Conservation (phyloP, 1,284 basidiomycete genomes). For the Macrocybe sp. region DNA sequence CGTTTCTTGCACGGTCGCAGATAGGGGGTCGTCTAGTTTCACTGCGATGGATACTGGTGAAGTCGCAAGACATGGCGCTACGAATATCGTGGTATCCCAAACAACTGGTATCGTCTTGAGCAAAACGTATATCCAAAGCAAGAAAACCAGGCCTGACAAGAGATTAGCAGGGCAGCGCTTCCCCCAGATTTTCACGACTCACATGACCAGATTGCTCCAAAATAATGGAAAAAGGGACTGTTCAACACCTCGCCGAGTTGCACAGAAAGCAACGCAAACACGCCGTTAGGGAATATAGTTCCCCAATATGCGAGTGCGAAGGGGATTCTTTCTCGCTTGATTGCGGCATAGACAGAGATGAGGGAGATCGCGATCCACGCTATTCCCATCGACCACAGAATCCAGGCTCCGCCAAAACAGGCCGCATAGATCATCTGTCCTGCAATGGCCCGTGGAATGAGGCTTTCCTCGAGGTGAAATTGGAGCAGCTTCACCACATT, state of each 20-base stretch:
- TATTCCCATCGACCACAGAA: slow-evolving; percentile 20
- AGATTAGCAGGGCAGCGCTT: neutral
- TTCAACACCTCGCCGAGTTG: slow-evolving; percentile 18
- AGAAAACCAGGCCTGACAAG: slow-evolving; percentile 14
- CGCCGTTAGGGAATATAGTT: slow-evolving; percentile 21
- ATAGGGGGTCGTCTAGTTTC: too few species aligned
- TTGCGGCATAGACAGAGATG: slow-evolving; percentile 14
- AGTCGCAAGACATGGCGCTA: slow-evolving; percentile 14
- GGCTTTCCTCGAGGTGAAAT: slow-evolving; percentile 8
- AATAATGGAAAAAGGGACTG: slow-evolving; percentile 23
- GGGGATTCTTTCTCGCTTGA: slow-evolving; percentile 10
- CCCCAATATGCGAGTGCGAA: slow-evolving; percentile 28
- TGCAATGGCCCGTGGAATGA: slow-evolving; percentile 9
- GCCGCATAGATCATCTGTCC: slow-evolving; percentile 15
- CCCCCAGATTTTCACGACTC: slow-evolving; percentile 3
- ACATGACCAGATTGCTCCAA: slow-evolving; percentile 24
- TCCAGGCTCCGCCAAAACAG: slow-evolving; percentile 18
- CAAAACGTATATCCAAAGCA: slow-evolving; percentile 18
- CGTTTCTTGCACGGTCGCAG: too few species aligned
- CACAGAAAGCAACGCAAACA: slow-evolving; percentile 19
- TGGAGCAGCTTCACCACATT: slow-evolving; percentile 15
- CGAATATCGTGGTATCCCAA: slow-evolving; percentile 22
- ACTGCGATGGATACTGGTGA: neutral
- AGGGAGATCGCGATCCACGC: slow-evolving; percentile 16
- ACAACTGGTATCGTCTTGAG: slow-evolving; percentile 17